Percentiles rank a stretch among this genome's conserved stretches.
phyloP scores from a whole-genome alignment of 2,329 filamentous ascomycete species.

The Paecilomyces fulvus region DNA sequence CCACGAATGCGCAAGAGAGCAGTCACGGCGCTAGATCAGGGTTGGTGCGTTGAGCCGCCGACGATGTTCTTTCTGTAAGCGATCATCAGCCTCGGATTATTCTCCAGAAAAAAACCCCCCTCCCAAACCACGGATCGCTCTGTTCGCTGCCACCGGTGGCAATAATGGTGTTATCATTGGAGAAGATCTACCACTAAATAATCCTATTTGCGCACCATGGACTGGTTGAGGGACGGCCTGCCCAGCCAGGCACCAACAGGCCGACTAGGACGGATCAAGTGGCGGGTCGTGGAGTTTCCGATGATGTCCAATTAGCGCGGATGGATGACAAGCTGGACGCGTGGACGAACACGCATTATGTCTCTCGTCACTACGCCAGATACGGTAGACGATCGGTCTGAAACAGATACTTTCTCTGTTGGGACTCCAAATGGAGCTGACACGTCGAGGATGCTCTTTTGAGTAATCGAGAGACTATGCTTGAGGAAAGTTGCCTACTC shows the following conservation, averaged over 20 bases:
- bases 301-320: not conserved
- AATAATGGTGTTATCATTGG: not conserved
- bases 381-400: not conserved
- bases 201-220: not conserved
- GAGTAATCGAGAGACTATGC: not conserved
- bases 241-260: not conserved
- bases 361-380: not conserved
- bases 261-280: not conserved
- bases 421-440: not conserved
- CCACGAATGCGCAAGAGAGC: not conserved
- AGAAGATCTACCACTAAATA: not conserved
- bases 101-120: not conserved
- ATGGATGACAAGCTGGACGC: not conserved
- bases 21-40: not conserved
- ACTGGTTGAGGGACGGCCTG: not conserved
- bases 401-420: constrained; percentile 2
- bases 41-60: not conserved
- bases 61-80: not conserved
- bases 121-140: not conserved
- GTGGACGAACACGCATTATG: not conserved
- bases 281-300: not conserved
- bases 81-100: not conserved
- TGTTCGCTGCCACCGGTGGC: not conserved
- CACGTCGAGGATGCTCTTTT: too few relatives aligned
- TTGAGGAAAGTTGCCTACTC: not conserved